Evolutionary conservation across 192 early-diverging fungal genomes (phyloP).

Genomic region (Allomyces javanicus): DNA sequence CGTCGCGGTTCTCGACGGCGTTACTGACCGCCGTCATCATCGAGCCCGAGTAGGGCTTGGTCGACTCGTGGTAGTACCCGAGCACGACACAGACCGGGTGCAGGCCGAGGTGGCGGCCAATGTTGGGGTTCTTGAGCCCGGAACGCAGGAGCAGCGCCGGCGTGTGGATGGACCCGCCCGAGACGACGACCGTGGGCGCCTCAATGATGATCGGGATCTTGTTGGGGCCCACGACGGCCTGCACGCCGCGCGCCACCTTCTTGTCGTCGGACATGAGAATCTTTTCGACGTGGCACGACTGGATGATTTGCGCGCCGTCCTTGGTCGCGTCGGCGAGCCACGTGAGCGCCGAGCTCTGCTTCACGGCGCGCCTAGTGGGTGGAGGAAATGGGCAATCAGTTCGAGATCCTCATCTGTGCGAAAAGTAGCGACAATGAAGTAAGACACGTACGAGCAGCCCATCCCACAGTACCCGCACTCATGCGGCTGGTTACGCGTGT

Average conservation of each 20-base stretch:
- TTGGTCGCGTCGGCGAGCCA: constrained; percentile 48
- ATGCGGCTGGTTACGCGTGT: constrained; percentile 29
- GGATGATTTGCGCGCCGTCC: constrained; percentile 36
- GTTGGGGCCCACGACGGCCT: constrained; percentile 4
- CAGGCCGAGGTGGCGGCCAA: constrained; percentile 40
- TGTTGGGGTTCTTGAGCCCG: constrained; percentile 46
- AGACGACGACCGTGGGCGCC: constrained; percentile 31
- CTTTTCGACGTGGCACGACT: constrained; percentile 27
- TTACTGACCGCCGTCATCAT: constrained; percentile 48
- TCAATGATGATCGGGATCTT: no score
- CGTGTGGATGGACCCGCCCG: constrained; percentile 40
- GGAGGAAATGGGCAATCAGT: no score
- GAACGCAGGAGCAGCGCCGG: constrained; percentile 41
- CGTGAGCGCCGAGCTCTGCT: constrained; percentile 42
- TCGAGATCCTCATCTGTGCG: no score
- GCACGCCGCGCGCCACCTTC: not conserved
- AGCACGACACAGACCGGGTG: constrained; percentile 41
- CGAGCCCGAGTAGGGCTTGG: constrained; percentile 28
- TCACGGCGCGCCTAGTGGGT: constrained; percentile 24
- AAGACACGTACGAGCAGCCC: constrained; percentile 27
- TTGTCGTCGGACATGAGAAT: no score
- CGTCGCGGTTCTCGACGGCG: constrained; percentile 33
- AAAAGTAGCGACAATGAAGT: no score
- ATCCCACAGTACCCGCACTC: constrained; percentile 42
- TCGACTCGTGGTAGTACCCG: constrained; percentile 34